Base-by-base conservation (phyloP, 495 filamentous ascomycete species). In the Neurospora sp. region DNA sequence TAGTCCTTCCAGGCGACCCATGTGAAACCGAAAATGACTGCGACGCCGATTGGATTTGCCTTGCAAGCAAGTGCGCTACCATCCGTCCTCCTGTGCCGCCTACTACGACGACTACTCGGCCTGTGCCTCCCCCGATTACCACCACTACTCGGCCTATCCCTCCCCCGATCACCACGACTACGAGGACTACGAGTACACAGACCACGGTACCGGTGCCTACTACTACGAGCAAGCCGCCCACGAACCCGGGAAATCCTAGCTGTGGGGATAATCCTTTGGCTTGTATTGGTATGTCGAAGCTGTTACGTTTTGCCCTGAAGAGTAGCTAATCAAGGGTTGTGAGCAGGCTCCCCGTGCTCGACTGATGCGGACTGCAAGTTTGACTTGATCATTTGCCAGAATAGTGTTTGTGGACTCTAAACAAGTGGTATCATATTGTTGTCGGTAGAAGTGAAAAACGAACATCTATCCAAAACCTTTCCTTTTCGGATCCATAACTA, bases 321-420 rank as follows among this genome's bases (percentile, higher is more conserved):
- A 39, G 9, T 68, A 38, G 16, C 61, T 35, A 65, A 39, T 6
- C 16, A 14, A 12, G 46, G 11, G 46, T 14, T 5, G 2, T 38
- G 2, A 61, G 72, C 40, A 79, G 77, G 77, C 39, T 39, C 72
- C 2, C 48, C 41, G 5, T 79, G 77, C 68, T 48, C 68, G 59
- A 75, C 74, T 1, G 74, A 79, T 61, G 71, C 76, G 1, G 76
- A 79, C 53, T 79, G 77, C 68, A 73, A 74, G 1, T 76, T 71
- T 5, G 70, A 71, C 20, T 73, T 79, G 70, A 77, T 77, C 48
- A 71, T 77, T 12, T 79, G 77, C 73, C 73, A 73, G 71, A 70
- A 77, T 70, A 73, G 76, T 18, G 70, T 77, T 7, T 79, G 77
- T 39, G 69, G 76, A 10, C 74, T 79, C 4, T 78, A n/a, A 76